Base-by-base conservation (phyloP, 805 yeast species). In the Candida alai region DNA sequence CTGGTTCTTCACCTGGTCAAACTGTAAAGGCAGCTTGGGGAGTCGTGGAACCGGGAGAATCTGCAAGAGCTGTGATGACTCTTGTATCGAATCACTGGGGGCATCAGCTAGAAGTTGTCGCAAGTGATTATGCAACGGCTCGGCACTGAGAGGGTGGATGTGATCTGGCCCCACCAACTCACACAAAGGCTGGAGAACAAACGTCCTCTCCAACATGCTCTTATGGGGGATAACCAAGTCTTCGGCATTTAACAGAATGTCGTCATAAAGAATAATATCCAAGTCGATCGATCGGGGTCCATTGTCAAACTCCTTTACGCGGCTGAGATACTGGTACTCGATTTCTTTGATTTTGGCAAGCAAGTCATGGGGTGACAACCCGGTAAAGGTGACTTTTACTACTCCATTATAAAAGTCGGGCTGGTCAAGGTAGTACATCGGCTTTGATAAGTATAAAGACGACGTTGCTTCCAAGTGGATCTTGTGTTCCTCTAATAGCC, bases 211-310 rank as follows among this genome's bases (percentile, higher is more conserved):
- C 34, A 87, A 67, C 88, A 93, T 83, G 28, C 86, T 70, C 25
- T 79, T 76, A 57, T 93, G 99, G 0, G 98, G 99, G 9, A 93
- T 69, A 18, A 72, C 74, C 47, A 93, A 70, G 23, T 76, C 70
- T 0, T 70, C 62, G 1, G 72, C 62, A 52, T 80, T 81, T 28
- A 83, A 41, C 7, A 78, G 65, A 14, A 72, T 42, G 23, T 69
- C 65, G 49, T 78, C 93, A 52, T 78, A 90, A 15, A 90, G 60
- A 10, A 90, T 46, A 10, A 93, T 85, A 58, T 93, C 99, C 32
- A 93, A 67, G 52, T 93, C 99, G 34, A 93, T 84, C 9, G 85
- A 63, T 38, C 99, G 68, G 6, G 99, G 98, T 0, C 98, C 96
- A 54, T 93, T 93, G 10, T 84, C 89, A 44, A 86, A 70, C 27